Evolutionary conservation across 2,329 filamentous ascomycete genomes (phyloP), one percentile per base, ranked within the genome.

Genomic region (Hymenoscyphus salicellus): DNA sequence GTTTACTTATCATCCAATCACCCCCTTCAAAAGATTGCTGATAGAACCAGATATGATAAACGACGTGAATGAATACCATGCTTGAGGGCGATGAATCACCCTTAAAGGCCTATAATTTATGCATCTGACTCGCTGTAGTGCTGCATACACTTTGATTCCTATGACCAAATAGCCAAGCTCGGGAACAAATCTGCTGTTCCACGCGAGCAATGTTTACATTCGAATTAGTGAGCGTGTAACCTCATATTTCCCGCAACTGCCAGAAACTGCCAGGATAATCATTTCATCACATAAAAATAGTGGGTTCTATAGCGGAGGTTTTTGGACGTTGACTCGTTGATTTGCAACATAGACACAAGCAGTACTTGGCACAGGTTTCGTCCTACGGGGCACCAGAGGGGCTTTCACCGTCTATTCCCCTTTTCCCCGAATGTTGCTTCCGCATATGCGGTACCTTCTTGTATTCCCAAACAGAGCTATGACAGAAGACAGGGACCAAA

Each of bases 321-420:
- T 38, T 17, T 38, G 14, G 14, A 16, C 36, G 14, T 38, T 4
- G 14, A 11, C 36, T 14, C 36, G 14, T 16, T 38, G 36, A 23
- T 49, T 49, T n/a, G 10, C n/a, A 23, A 46, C 5, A 46, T 20
- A 43, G n/a, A 46, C 41, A 49, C 46, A 6, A 38, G n/a, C n/a
- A n/a, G 36, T 38, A 17, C 36, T 38, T 16, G 20, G 46, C 20
- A 49, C 46, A 26, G n/a, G 10, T 14, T 49, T 26, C 7, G 46
- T 49, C 46, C 20, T 49, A 49, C 46, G 20, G 20, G 46, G 46
- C 46, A 49, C 46, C 46, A 23, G 20, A 23, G 20, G 20, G 20
- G n/a, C 46, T 49, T 49, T 49, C 46, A 49, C n/a, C 46, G 46
- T 49, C 46, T 49, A 49, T 49, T 49, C 8, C 46, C 46, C 8